Evolutionary conservation across 495 filamentous ascomycete genomes (phyloP), one percentile per base, ranked within the genome.

Genomic region (Podospora sp.): DNA sequence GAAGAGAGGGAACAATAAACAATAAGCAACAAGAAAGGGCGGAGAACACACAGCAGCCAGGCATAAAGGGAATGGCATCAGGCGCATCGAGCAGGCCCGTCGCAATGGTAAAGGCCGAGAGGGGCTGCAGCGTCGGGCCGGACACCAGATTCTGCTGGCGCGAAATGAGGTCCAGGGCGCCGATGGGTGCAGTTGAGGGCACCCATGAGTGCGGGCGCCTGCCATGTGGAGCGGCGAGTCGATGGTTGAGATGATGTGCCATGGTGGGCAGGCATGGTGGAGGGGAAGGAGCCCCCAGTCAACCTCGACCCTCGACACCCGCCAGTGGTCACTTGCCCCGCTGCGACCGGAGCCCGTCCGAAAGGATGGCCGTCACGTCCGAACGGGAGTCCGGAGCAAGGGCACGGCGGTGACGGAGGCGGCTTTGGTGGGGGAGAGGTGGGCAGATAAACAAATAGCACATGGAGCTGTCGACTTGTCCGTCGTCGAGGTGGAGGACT

Each of bases 221-320:
- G 25, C 26, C 33, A 4, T n/a, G 69, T 70, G 72, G 72, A 70
- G 62, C 55, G 59, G 65, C 56, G 65, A 61, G 69, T 69, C 65
- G 68, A 65, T 62, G 60, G 27, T 72, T 60, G 61, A 53, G 74
- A 68, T 40, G 74, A 68, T 40, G 69, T 57, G 71, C 69, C 74
- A 77, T 73, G 74, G 46, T 51, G 33, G 63, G 68, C 72, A 73
- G 69, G 75, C 75, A 77, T 77, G 69, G 63, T 75, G 71, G 68
- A 36, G 29, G 66, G 60, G 60, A 16, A 14, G 56, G 26, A 6
- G n/a, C n/a, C n/a, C n/a, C n/a, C n/a, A n/a, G n/a, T n/a, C n/a
- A n/a, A n/a, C n/a, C n/a, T 26, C n/a, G 25, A n/a, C n/a, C 26
- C 14, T 12, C 57, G 50, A 33, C 25, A 55, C 2, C 29, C 27